Percentiles rank a stretch among this genome's conserved stretches.
These are phyloP conservation scores for Sextonia rubra DNA, from an alignment of 164 flowering plant species.

Conservation along the genomic window DNA sequence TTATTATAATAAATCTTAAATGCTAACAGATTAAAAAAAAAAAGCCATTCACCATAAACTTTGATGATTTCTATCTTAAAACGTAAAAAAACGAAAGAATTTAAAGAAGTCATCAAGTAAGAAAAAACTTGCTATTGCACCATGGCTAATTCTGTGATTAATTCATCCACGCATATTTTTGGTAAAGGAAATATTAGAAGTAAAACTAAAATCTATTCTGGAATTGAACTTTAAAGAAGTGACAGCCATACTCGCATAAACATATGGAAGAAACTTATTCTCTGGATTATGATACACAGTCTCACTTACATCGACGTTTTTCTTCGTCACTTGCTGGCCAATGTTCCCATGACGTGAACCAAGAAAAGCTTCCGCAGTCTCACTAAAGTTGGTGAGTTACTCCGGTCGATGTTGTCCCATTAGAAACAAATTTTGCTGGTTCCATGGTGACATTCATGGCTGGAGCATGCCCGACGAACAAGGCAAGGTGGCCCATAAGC, in stretches of 20 bases:
- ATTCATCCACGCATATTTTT: no score
- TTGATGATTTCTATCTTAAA: no score
- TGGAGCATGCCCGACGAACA: slow-evolving; percentile 59
- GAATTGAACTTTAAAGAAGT: no score
- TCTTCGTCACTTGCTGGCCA: neutral
- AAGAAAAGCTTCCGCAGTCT: neutral
- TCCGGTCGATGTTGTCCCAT: neutral
- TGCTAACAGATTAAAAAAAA: no score
- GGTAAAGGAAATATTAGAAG: no score
- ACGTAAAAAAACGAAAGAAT: no score
- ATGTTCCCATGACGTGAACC: neutral
- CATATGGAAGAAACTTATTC: neutral
- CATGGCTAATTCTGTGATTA: no score
- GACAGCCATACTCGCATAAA: neutral
- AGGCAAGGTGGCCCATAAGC: slow-evolving; percentile 72
- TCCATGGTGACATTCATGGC: slow-evolving; percentile 11
- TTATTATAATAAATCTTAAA: no score
- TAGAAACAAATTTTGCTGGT: neutral
- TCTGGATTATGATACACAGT: neutral
- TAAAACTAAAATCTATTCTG: no score
- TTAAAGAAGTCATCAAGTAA: no score
- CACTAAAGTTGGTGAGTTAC: neutral
- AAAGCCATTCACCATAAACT: no score
- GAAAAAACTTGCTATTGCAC: no score
- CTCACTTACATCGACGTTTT: neutral